Evolutionary conservation across 768 basidiomycete species (phyloP).

Genomic region (Porpolomopsis calyptriformis): DNA sequence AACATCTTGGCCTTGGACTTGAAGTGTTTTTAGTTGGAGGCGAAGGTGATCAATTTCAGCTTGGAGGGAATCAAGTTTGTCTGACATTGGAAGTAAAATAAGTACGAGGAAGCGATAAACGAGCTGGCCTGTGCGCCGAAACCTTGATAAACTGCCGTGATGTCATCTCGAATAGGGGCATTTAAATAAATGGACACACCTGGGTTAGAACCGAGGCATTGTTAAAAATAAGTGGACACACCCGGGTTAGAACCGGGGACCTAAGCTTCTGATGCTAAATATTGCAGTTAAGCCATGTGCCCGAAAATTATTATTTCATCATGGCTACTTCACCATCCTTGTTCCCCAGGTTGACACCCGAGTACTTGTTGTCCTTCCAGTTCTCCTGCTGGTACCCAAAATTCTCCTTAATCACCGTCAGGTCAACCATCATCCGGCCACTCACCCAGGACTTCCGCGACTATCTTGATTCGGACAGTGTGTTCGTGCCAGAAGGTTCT

Average conservation of each 20-base stretch:
- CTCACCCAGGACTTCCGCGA: slow-evolving; percentile 50
- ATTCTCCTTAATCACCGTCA: slow-evolving; percentile 54
- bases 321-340: slow-evolving; percentile 11
- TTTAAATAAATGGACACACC: too few relatives aligned
- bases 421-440: slow-evolving; percentile 65
- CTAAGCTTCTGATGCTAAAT: too few relatives aligned
- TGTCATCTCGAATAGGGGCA: too few relatives aligned
- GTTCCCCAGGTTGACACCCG: slow-evolving; percentile 43
- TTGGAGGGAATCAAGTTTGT: slow-evolving; percentile 24
- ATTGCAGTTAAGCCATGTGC: too few relatives aligned
- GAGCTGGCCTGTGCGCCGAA: too few relatives aligned
- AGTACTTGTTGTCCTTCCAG: slow-evolving; percentile 61
- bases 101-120: neutral
- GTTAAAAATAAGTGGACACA: too few relatives aligned
- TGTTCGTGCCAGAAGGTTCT: slow-evolving; percentile 73
- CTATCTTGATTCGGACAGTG: slow-evolving; percentile 77
- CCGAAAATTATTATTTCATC: neutral
- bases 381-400: slow-evolving; percentile 79
- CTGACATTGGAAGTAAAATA: neutral
- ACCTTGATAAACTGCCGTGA: too few relatives aligned
- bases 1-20: slow-evolving; percentile 18
- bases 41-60: slow-evolving; percentile 38
- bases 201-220: too few relatives aligned
- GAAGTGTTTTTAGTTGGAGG: slow-evolving; percentile 32
- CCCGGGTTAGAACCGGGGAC: too few relatives aligned